Evolutionary conservation across 2,329 filamentous ascomycete genomes (phyloP).

Genomic region (Paecilomyces variotii): DNA sequence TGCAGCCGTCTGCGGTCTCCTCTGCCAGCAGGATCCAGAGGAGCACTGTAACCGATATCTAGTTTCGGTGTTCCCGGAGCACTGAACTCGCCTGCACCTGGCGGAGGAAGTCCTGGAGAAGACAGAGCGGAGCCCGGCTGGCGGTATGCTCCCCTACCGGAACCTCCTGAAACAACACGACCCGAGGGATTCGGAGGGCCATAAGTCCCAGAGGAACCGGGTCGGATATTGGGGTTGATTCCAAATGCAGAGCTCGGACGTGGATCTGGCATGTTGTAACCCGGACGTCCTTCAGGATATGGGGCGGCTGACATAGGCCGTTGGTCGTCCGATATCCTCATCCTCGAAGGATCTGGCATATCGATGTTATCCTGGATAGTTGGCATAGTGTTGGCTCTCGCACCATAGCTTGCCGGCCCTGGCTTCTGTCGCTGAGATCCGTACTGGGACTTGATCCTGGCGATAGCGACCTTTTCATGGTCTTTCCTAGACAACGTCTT

Average conservation of each 20-base stretch:
- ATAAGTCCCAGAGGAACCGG: constrained; percentile 28
- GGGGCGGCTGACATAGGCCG: constrained; percentile 29
- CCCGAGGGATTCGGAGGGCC: constrained; percentile 14
- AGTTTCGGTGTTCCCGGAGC: constrained; percentile 28
- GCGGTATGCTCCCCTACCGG: constrained; percentile 26
- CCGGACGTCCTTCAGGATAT: constrained; percentile 32
- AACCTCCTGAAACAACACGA: constrained; percentile 24
- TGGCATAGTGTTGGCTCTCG: constrained; percentile 7
- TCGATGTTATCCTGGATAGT: constrained; percentile 34
- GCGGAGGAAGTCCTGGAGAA: constrained; percentile 17
- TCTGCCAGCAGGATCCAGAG: constrained; percentile 31
- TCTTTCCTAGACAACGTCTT: constrained; percentile 82
- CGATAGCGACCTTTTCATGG: constrained; percentile 85
- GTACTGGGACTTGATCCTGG: constrained; percentile 74
- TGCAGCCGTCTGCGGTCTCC: constrained; percentile 35
- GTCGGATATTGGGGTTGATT: constrained; percentile 40
- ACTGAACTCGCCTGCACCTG: constrained; percentile 18
- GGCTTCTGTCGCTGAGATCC: constrained; percentile 48
- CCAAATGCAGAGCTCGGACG: constrained; percentile 41
- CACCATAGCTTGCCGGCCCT: constrained; percentile 25
- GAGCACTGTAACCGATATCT: constrained; percentile 42
- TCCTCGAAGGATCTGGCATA: constrained; percentile 42
- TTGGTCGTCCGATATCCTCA: constrained; percentile 28
- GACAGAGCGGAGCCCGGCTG: constrained; percentile 25
- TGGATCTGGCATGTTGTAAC: constrained; percentile 28